Evolutionary conservation across 1,139 yeast species (phyloP).

Genomic region (Petasospora rhodanensis): DNA sequence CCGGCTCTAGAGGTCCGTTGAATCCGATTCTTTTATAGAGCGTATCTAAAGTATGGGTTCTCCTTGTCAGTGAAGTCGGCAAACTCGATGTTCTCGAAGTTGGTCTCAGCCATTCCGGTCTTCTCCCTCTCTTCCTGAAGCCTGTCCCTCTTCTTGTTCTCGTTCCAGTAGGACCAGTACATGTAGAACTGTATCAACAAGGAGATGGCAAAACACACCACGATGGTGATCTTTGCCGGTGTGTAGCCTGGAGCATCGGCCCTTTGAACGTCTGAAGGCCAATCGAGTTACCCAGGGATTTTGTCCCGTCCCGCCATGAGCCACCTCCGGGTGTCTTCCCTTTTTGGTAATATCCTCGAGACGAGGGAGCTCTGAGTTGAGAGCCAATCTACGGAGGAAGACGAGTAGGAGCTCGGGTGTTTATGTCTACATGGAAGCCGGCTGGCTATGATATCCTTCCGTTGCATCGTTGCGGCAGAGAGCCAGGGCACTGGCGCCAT

Average conservation of each 20-base stretch:
- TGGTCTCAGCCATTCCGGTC: slow-evolving; percentile 8
- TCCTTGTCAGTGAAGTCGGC: slow-evolving; percentile 48
- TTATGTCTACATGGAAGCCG: too few relatives aligned
- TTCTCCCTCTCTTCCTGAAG: slow-evolving; percentile 10
- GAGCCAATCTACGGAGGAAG: too few relatives aligned
- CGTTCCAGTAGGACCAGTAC: slow-evolving; percentile 23
- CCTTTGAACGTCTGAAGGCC: slow-evolving; percentile 19
- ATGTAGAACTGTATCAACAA: background rate
- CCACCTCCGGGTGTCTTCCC: too few relatives aligned
- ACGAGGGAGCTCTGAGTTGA: too few relatives aligned
- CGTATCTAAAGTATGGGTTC: slow-evolving; percentile 43
- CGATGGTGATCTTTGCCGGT: slow-evolving; percentile 1
- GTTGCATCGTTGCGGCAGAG: too few relatives aligned
- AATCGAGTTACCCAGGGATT: slow-evolving; percentile 42
- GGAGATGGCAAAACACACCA: background rate
- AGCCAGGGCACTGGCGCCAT: too few relatives aligned
- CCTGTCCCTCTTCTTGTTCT: slow-evolving; percentile 29
- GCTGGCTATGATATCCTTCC: too few relatives aligned
- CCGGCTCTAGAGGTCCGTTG: slow-evolving; percentile 21
- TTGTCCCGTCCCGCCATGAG: too few relatives aligned
- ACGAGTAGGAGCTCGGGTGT: too few relatives aligned
- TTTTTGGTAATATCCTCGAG: too few relatives aligned
- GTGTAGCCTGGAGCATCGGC: background rate
- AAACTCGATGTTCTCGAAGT: slow-evolving; percentile 40
- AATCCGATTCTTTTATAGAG: slow-evolving; percentile 16